Base-by-base conservation (phyloP, 805 yeast genomes). In the Candida arabinofermentans region DNA sequence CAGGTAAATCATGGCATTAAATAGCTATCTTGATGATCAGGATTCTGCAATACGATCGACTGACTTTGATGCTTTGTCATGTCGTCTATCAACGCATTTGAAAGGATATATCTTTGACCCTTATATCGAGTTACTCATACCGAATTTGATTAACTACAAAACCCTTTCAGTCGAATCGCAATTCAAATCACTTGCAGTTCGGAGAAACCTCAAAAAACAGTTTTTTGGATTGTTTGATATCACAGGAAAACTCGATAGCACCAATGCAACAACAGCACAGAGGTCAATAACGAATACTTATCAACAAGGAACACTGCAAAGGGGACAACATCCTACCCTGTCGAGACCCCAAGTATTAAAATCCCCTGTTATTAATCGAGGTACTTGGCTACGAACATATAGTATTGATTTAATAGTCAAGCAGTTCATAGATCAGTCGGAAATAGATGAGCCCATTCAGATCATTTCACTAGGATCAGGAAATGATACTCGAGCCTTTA, bases 381-480 rank as follows among this genome's bases (percentile, higher is more conserved):
- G 90, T 0, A 81, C 89, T 0, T 83, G 77, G 57, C 62, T 82
- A 17, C 63, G 91, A 27, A 79, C 86, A 0, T 57, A 52, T 14
- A 59, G 77, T 14, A 74, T 83, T 22, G 79, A 82, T 53, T 17
- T 53, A 7, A 61, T 76, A 1, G 59, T 80, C 3, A 57, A 67
- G 2, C 51, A 57, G 17, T 81, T 79, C 47, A 36, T 79, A 2
- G 34, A 42, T 3, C 47, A 48, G 3, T 57, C 65, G 42, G n/a
- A 33, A 2, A 30, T 33, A 17, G 42, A 36, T 2, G 41, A 46
- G 13, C 32, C 48, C 5, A 61, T 75, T 35, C 83, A 83, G 54
- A 71, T 85, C 13, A 63, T 86, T 1, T 82, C 88, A 1, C 56
- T 85, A n/a, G 95, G 95, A 0, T 82, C 90, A 2, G 95, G 95